These are phyloP conservation scores for Papilionanthe hybrid DNA, from an alignment of 116 monocot species.

Conservation along the genomic window DNA sequence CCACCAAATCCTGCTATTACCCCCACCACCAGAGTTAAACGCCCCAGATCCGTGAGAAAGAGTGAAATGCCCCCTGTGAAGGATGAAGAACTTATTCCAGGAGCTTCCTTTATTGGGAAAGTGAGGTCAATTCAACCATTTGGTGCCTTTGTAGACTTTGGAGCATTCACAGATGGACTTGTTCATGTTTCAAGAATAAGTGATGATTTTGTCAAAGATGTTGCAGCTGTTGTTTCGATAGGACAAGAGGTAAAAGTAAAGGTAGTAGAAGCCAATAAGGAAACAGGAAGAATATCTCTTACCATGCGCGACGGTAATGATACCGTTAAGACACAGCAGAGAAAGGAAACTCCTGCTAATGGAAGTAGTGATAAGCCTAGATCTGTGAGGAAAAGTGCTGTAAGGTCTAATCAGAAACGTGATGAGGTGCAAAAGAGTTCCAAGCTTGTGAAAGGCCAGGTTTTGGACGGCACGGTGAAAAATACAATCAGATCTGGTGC, in stretches of 20 bases:
- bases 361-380: slow-evolving; percentile 40
- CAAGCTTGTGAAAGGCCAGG: slow-evolving; percentile 61
- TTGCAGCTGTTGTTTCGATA: slow-evolving; percentile 54
- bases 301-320: slow-evolving; percentile 78
- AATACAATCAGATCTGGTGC: slow-evolving; percentile 66
- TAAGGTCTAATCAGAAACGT: slow-evolving; percentile 39
- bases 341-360: slow-evolving; percentile 30
- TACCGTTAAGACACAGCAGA: slow-evolving; percentile 29
- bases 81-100: slow-evolving; percentile 72
- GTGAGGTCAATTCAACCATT: slow-evolving; percentile 92
- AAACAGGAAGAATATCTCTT: slow-evolving; percentile 71
- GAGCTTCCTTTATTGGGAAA: slow-evolving; percentile 86
- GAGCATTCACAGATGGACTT: slow-evolving; percentile 89
- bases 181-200: slow-evolving; percentile 95
- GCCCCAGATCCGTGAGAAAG: slow-evolving; percentile 51
- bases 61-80: slow-evolving; percentile 80
- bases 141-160: slow-evolving; percentile 94
- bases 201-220: slow-evolving; percentile 81
- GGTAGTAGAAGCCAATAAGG: slow-evolving; percentile 71
- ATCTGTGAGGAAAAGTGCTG: slow-evolving; percentile 33
- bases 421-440: slow-evolving; percentile 35
- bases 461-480: slow-evolving; percentile 67
- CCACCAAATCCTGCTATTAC: slow-evolving; percentile 16
- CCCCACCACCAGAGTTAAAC: slow-evolving; percentile 29
- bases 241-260: slow-evolving; percentile 90